Evolutionary conservation across 2,329 filamentous ascomycete species (phyloP), one percentile per base, ranked within the genome.

Genomic region (Gnomoniopsis sp.): DNA sequence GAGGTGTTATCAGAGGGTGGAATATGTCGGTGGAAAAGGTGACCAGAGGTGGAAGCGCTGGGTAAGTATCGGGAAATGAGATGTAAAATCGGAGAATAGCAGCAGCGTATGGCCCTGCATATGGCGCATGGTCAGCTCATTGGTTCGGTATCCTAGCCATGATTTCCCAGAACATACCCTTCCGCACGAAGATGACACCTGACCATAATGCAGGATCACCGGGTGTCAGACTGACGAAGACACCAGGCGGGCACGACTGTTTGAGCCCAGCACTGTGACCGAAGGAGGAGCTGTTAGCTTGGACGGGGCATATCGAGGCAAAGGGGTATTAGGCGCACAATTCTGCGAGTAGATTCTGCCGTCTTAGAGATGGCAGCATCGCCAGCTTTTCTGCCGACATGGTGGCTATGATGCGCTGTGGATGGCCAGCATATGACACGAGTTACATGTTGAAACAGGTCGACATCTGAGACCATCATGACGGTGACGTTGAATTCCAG

Each of bases 21-120:
- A 98, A 99, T 65, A 98, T 88, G 71, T 98, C 93, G 65, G 91
- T 96, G 49, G 86, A 84, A 73, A 99, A 96, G 56, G 88, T 93
- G 64, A 99, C 85, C 19, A 93, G 79, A 11, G 95, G 95, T 53
- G 93, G 90, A 21, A 90, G 76, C 53, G 81, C 76, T 14, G 93
- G 93, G 71, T 96, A 97, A 43, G 83, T 81, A 61, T 88, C 80
- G 38, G 93, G 90, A 68, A 98, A 98, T 23, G 88, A 88, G 64
- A 98, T 89, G 65, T 95, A 88, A 74, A 98, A 96, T 67, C 93
- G 89, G 63, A 98, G 83, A 66, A 97, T 84, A 49, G 92, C 90
- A 60, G 90, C 88, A 21, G 90, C 83, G 75, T 97, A 99, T 19
- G 95, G 93, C 48, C 93, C 93, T 96, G 41, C 14, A 23, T 43